phyloP scores from a whole-genome alignment of 73 alveolate species.

The Stentor coeruleus region DNA sequence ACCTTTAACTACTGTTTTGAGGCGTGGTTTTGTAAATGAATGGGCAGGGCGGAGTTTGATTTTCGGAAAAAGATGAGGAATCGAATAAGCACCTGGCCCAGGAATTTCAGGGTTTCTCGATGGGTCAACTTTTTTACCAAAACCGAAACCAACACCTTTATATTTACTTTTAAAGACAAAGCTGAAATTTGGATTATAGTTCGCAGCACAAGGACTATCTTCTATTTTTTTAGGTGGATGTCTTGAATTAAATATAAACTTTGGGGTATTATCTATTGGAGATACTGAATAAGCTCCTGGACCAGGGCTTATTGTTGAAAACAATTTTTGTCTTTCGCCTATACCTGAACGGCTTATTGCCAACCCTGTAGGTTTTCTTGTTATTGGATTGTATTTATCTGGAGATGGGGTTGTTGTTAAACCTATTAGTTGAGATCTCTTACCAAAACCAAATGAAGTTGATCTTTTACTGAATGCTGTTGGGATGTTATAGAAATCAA shows the following conservation, averaged over 20 bases:
- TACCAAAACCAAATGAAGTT: not conserved
- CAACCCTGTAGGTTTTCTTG: not conserved
- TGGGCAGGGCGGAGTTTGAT: too few species aligned
- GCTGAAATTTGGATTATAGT: not conserved
- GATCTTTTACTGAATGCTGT: not conserved
- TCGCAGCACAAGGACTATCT: not conserved
- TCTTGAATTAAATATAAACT: not conserved
- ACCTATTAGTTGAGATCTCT: not conserved
- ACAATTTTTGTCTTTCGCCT: not conserved
- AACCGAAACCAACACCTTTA: not conserved
- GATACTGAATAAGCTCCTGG: not conserved
- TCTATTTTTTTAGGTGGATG: too few species aligned
- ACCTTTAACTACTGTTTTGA: too few species aligned
- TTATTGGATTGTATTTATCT: not conserved
- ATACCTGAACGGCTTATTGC: not conserved
- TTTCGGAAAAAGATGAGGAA: not conserved
- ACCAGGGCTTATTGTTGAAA: not conserved
- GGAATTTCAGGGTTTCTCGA: not conserved
- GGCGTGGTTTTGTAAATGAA: too few species aligned
- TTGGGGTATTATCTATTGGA: not conserved
- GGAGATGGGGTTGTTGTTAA: not conserved
- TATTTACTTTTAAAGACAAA: not conserved
- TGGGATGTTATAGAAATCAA: not conserved
- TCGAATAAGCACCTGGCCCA: not conserved
- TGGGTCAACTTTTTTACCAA: not conserved